phyloP scores from a whole-genome alignment of 768 basidiomycete genomes.

The Infundibulicybe gibba region DNA sequence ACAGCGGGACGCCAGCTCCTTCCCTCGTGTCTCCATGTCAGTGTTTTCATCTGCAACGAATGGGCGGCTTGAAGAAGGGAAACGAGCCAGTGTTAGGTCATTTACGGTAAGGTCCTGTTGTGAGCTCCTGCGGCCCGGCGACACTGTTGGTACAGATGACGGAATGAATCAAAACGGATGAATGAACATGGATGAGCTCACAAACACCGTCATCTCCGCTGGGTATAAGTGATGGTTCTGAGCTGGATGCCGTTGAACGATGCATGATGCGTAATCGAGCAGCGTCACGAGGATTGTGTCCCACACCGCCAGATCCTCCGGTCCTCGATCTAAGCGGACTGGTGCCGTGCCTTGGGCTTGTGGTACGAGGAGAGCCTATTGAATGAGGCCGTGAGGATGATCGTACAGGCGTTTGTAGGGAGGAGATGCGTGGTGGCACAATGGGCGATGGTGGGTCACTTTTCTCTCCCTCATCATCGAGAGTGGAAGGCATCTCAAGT shows the following conservation, averaged over 20 bases:
- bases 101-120: slow-evolving; percentile 56
- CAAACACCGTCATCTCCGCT: slow-evolving; percentile 47
- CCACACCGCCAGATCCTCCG: slow-evolving; percentile 25
- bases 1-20: slow-evolving; percentile 72
- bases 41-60: slow-evolving; percentile 42
- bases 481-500: slow-evolving; percentile 3
- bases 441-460: slow-evolving; percentile 24
- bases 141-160: slow-evolving; percentile 7
- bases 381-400: slow-evolving; percentile 19
- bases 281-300: slow-evolving; percentile 22
- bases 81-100: slow-evolving; percentile 42
- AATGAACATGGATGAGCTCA: slow-evolving; percentile 29
- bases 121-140: slow-evolving; percentile 30
- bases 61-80: slow-evolving; percentile 41
- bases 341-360: slow-evolving; percentile 30
- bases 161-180: slow-evolving; percentile 4
- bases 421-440: slow-evolving; percentile 48
- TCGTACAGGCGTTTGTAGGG: slow-evolving; percentile 36
- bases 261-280: slow-evolving; percentile 59
- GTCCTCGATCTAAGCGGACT: slow-evolving; percentile 43
- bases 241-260: slow-evolving; percentile 71
- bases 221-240: slow-evolving; percentile 77
- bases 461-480: slow-evolving; percentile 10
- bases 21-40: slow-evolving; percentile 62
- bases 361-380: slow-evolving; percentile 26